These are phyloP conservation scores for Xylaria curta DNA, from an alignment of 495 filamentous ascomycete genomes.

Conservation along the genomic window DNA sequence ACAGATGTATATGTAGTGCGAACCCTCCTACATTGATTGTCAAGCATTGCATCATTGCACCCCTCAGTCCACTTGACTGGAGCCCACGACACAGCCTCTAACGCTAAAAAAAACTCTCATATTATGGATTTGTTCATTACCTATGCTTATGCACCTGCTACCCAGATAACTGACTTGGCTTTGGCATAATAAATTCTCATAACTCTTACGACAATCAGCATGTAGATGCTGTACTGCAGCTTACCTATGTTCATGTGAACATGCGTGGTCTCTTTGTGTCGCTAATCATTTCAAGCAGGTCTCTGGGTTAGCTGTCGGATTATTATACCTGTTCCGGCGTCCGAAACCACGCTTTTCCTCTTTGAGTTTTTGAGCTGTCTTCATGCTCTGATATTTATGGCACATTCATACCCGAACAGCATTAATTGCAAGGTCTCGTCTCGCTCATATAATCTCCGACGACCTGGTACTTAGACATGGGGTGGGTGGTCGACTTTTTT, in stretches of 20 bases:
- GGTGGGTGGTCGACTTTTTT: no score
- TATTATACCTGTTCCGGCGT: neutral
- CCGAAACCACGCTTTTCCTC: no score
- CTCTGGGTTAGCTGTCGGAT: neutral
- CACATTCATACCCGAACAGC: neutral
- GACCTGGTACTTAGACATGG: no score
- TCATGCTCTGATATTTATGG: neutral
- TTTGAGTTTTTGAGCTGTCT: no score
- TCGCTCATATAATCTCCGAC: no score
- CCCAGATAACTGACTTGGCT: neutral
- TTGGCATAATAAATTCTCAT: neutral
- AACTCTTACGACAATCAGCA: neutral
- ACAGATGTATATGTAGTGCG: no score
- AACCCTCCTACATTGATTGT: neutral
- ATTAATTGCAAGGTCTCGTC: no score
- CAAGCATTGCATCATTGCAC: neutral
- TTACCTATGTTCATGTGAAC: no score
- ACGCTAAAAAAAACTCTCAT: neutral
- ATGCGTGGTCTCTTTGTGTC: no score
- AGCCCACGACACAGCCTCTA: constrained; percentile 9
- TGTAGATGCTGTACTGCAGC: neutral
- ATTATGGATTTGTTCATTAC: constrained; percentile 7
- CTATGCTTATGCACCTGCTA: neutral
- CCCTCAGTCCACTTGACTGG: neutral
- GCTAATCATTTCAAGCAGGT: no score